phyloP scores from a whole-genome alignment of 2,329 filamentous ascomycete genomes.

The Remersonia thermophila region DNA sequence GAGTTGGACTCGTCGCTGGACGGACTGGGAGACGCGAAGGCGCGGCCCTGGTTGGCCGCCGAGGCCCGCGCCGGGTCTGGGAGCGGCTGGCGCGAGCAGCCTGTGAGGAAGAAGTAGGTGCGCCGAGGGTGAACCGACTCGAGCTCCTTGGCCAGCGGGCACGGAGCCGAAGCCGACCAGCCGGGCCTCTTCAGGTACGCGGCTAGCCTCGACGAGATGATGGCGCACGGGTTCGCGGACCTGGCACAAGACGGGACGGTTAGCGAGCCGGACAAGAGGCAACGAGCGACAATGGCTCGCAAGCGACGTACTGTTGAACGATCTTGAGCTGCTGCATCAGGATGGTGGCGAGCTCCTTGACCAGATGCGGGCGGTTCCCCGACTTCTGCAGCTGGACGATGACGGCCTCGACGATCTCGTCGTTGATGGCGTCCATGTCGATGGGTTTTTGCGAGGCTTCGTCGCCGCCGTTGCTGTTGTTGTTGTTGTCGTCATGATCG shows the following conservation, averaged over 20 bases:
- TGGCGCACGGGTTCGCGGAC: slow-evolving; percentile 88
- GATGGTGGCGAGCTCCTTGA: slow-evolving; percentile 81
- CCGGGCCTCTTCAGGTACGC: slow-evolving; percentile 78
- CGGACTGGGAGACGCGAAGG: slow-evolving; percentile 72
- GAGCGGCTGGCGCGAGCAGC: slow-evolving; percentile 70
- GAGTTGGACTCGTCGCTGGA: slow-evolving; percentile 57
- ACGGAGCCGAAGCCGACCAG: slow-evolving; percentile 66
- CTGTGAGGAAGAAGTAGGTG: slow-evolving; percentile 93
- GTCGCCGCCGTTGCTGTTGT: slow-evolving; percentile 25
- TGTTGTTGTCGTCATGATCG: no score
- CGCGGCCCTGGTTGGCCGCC: slow-evolving; percentile 37
- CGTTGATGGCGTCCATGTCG: slow-evolving; percentile 74
- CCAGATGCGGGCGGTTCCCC: slow-evolving; percentile 81
- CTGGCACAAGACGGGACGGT: slow-evolving; percentile 37
- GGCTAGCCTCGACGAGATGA: slow-evolving; percentile 85
- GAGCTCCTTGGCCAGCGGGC: slow-evolving; percentile 84
- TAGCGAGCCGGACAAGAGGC: slow-evolving; percentile 16
- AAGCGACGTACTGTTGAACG: slow-evolving; percentile 71
- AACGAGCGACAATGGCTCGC: slow-evolving; percentile 6
- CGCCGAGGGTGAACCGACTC: slow-evolving; percentile 86
- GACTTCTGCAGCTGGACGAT: slow-evolving; percentile 82
- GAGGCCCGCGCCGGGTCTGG: slow-evolving; percentile 48
- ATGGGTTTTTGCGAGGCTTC: slow-evolving; percentile 37
- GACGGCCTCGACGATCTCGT: slow-evolving; percentile 88
- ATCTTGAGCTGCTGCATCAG: slow-evolving; percentile 65